These are phyloP conservation scores for Shiraia sp. DNA, from an alignment of 2,329 filamentous ascomycete species.

Conservation along the genomic window DNA sequence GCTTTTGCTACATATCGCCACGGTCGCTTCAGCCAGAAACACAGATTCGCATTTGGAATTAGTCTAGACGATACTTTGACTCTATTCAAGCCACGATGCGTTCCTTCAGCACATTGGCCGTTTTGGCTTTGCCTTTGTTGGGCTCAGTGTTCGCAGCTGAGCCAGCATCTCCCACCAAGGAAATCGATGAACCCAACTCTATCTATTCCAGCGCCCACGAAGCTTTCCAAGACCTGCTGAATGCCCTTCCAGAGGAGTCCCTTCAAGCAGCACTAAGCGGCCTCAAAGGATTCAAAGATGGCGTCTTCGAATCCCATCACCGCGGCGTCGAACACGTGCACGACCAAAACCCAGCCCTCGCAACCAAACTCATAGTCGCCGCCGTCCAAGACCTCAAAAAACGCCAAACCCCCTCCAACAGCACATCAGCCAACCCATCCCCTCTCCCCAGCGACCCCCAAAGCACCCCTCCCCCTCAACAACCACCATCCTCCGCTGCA, in stretches of 20 bases:
- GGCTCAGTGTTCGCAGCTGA: slow-evolving; percentile 24
- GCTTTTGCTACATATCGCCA: slow-evolving; percentile 1
- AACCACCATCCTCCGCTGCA: slow-evolving; percentile 2
- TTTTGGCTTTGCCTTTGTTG: slow-evolving; percentile 39
- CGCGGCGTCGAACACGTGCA: slow-evolving; percentile 66
- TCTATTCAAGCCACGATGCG: slow-evolving; percentile 26
- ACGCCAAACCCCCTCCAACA: slow-evolving; percentile 42
- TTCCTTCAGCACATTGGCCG: slow-evolving; percentile 31
- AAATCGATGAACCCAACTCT: slow-evolving; percentile 13
- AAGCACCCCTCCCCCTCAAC: slow-evolving; percentile 6
- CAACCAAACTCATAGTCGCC: slow-evolving; percentile 65
- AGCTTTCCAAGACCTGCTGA: slow-evolving; percentile 60
- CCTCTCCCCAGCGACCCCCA: slow-evolving; percentile 5
- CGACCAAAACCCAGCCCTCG: slow-evolving; percentile 63
- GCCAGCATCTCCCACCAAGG: slow-evolving; percentile 23
- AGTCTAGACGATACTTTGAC: no score
- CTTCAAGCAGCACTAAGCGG: slow-evolving; percentile 70
- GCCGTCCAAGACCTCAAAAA: slow-evolving; percentile 57
- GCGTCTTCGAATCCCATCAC: slow-evolving; percentile 68
- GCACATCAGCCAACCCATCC: slow-evolving; percentile 16
- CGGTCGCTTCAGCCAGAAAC: slow-evolving; percentile 5
- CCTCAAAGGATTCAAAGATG: slow-evolving; percentile 67
- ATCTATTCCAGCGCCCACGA: slow-evolving; percentile 42
- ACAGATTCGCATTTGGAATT: background rate
- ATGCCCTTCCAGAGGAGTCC: slow-evolving; percentile 60